Conservation (phyloP, 2,329 filamentous ascomycete species). For the Sarocladiaceae sp. region DNA sequence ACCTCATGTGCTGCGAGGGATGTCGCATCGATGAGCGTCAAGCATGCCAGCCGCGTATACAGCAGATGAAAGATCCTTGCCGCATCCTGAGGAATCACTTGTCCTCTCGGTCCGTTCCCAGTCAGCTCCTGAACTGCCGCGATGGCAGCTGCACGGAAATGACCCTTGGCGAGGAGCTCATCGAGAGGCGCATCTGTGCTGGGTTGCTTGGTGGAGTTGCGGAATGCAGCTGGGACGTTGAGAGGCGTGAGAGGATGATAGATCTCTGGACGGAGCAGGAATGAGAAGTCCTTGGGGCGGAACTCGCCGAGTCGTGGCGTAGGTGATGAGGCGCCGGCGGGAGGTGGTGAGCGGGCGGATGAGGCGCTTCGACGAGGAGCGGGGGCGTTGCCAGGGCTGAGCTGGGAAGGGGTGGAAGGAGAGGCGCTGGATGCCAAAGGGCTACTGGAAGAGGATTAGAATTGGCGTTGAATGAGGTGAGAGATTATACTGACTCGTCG, state of each 20-base stretch:
- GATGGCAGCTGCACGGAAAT: slow-evolving; percentile 75
- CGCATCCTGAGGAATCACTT: slow-evolving; percentile 48
- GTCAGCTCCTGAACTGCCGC: slow-evolving; percentile 57
- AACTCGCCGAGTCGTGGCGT: slow-evolving; percentile 23
- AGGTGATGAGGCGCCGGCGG: slow-evolving; percentile 19
- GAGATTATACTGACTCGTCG: slow-evolving; percentile 61
- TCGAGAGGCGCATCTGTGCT: slow-evolving; percentile 57
- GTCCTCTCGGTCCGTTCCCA: slow-evolving; percentile 35
- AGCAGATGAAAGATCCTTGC: slow-evolving; percentile 67
- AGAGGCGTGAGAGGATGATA: slow-evolving; percentile 73
- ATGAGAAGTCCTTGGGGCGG: slow-evolving; percentile 64
- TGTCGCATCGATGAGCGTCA: slow-evolving; percentile 71
- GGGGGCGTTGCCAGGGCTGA: slow-evolving; percentile 13
- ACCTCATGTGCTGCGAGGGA: slow-evolving; percentile 63
- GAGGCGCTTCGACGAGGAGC: slow-evolving; percentile 8
- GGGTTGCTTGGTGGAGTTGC: slow-evolving; percentile 60
- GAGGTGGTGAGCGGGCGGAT: slow-evolving; percentile 14
- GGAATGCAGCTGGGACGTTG: slow-evolving; percentile 58
- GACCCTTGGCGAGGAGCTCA: slow-evolving; percentile 61
- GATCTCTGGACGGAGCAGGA: slow-evolving; percentile 70
- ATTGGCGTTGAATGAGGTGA: slow-evolving; percentile 7
- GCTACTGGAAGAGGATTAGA: slow-evolving; percentile 15
- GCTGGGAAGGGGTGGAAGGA: slow-evolving; percentile 15
- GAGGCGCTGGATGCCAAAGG: slow-evolving; percentile 22
- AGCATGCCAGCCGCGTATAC: slow-evolving; percentile 73